A percentile compares a stretch with the other conserved stretches of the same genome.
Conservation (phyloP, 768 basidiomycete species). For the Boletus barrowsii region DNA sequence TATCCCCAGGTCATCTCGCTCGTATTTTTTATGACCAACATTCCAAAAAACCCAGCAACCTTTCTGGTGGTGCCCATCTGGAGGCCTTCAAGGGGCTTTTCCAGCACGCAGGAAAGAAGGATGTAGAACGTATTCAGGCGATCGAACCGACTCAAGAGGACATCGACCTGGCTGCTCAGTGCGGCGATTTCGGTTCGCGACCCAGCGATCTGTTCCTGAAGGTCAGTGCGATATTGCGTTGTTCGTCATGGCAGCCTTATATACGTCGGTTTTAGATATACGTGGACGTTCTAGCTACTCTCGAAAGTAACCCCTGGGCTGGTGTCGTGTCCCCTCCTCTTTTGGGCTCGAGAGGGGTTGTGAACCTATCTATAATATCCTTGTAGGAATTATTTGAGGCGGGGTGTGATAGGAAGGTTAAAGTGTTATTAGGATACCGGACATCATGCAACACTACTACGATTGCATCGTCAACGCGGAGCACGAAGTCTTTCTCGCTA, state of each 20-base stretch:
- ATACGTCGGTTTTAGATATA: constrained; percentile 46
- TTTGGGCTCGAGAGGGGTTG: constrained; percentile 59
- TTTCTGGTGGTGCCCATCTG: constrained; percentile 14
- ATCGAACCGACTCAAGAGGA: constrained; percentile 37
- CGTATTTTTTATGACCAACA: constrained; percentile 35
- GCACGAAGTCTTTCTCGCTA: constrained; percentile 64
- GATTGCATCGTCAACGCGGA: constrained; percentile 60
- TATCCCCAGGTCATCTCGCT: constrained; percentile 36
- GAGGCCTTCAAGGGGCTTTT: constrained; percentile 19
- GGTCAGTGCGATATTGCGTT: constrained; percentile 32
- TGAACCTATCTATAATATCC: constrained; percentile 61
- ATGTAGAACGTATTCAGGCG: constrained; percentile 18
- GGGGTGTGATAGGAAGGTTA: constrained; percentile 3
- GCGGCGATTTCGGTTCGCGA: constrained; percentile 51
- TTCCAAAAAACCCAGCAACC: constrained; percentile 28
- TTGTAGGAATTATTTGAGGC: constrained; percentile 33
- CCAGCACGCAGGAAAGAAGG: constrained; percentile 15
- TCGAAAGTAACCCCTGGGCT: constrained; percentile 53
- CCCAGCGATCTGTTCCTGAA: constrained; percentile 62
- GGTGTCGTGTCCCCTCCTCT: constrained; percentile 61
- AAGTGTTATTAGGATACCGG: constrained; percentile 48
- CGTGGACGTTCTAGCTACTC: constrained; percentile 53
- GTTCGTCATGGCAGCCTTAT: neutral
- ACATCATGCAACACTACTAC: constrained; percentile 70
- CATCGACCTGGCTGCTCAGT: constrained; percentile 43